Evolutionary conservation across 2,329 filamentous ascomycete species (phyloP), one percentile per base, ranked within the genome.

Genomic region (Byssoonygena ceratinophila): DNA sequence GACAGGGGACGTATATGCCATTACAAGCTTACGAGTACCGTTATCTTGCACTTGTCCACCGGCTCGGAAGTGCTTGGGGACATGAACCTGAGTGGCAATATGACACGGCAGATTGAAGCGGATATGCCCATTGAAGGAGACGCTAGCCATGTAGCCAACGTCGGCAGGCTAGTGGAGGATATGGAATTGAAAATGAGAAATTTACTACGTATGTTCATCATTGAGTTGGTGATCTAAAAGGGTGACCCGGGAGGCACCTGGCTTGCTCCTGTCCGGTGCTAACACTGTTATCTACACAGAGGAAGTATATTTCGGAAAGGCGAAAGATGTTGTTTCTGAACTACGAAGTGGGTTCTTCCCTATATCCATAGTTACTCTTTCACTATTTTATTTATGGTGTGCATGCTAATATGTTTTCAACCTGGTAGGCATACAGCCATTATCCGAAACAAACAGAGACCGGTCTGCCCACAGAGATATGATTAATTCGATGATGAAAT

Each of bases 111-210:
- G 76, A 82, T 96, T 49, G 91, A 98, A 75, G 82, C 86, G 64
- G 90, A 97, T 70, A 76, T 95, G 66, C 81, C 87, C 7, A 87
- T 96, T 34, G 88, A 94, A 61, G 85, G 84, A 63, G 91, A 97
- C 70, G 84, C 85, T 60, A 88, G 85, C 68, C 92, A 98, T 75
- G 92, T 98, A 62, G 87, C 86, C 62, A 98, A 98, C 71, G 87
- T 97, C 55, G 92, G 92, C 54, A 79, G 84, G 58, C 77, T 98
- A 66, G 90, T 98, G 49, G 92, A 98, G 76, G 92, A 98, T 70
- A 97, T 98, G 92, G 92, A 98, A 74, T 81, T 96, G 68, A 95
- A 96, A 78, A 97, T 98, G 92, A 82, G 92, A 59, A 98, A 98
- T 71, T 71, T 97, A 70, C 75, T 98, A 68, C 91, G 75, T 77